Evolutionary conservation across 805 yeast species (phyloP).

Genomic region (Candida dendrica): DNA sequence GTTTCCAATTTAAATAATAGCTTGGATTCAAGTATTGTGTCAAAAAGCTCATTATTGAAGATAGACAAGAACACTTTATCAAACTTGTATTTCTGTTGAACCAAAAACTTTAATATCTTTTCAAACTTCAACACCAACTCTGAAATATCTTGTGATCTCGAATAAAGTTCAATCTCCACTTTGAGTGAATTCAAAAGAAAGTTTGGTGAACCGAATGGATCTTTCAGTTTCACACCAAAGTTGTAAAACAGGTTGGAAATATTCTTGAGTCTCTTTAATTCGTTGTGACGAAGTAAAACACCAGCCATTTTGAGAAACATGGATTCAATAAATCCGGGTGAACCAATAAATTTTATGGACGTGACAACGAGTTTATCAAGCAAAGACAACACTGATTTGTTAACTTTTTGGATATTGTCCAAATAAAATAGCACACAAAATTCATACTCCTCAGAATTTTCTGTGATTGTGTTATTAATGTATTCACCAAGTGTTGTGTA

Average conservation of each 20-base stretch:
- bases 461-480: not conserved
- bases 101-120: constrained; percentile 25
- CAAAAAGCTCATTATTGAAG: constrained; percentile 9
- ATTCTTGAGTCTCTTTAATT: constrained; percentile 35
- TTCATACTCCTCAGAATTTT: constrained; percentile 1
- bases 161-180: constrained; percentile 23
- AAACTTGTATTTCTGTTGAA: constrained; percentile 2
- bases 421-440: constrained; percentile 5
- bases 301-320: constrained; percentile 12
- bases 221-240: constrained; percentile 18
- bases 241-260: constrained; percentile 39
- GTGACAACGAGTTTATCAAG: constrained; percentile 7
- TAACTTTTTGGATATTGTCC: not conserved
- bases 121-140: constrained; percentile 24
- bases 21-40: constrained; percentile 2
- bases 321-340: constrained; percentile 5
- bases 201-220: constrained; percentile 8
- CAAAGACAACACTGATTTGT: not conserved
- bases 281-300: constrained; percentile 18
- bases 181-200: constrained; percentile 23
- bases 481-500: constrained; percentile 5
- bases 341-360: constrained; percentile 1
- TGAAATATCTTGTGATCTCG: constrained; percentile 4
- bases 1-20: constrained; percentile 12
- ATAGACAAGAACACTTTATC: constrained; percentile 3